Percentiles rank a stretch among this genome's conserved stretches.
Evolutionary conservation across 2,329 filamentous ascomycete genomes (phyloP).

Genomic region (Colletotrichum sp.): DNA sequence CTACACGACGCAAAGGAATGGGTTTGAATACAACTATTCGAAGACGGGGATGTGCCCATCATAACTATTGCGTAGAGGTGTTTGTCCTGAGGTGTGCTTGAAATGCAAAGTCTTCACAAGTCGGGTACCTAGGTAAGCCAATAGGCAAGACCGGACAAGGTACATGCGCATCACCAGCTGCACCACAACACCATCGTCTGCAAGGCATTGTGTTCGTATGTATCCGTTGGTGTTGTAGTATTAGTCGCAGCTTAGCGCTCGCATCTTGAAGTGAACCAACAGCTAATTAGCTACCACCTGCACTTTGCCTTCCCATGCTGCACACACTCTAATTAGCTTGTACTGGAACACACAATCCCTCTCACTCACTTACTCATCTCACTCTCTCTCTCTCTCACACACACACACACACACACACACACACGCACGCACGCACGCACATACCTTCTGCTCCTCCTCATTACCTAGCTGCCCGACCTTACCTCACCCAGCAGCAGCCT

Average conservation of each 20-base stretch:
- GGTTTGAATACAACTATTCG: neutral
- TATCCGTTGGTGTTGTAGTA: neutral
- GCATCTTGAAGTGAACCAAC: neutral
- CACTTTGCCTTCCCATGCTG: neutral
- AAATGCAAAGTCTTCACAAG: neutral
- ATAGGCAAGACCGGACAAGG: neutral
- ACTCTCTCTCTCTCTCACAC: neutral
- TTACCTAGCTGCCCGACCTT: neutral
- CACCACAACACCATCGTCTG: neutral
- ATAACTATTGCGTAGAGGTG: neutral
- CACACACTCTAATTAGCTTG: neutral
- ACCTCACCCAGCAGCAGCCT: neutral
- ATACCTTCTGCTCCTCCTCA: neutral
- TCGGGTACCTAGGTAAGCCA: neutral
- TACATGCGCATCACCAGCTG: neutral
- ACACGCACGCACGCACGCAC: neutral
- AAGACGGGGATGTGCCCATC: neutral
- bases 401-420: neutral
- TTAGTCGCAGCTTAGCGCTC: neutral
- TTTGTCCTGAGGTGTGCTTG: neutral
- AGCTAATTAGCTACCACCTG: neutral
- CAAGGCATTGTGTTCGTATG: neutral
- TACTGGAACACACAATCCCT: neutral
- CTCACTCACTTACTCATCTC: neutral
- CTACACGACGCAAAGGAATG: neutral